Percentiles rank a stretch among this genome's conserved stretches.
Conservation (phyloP, 2,329 filamentous ascomycete genomes). For the Fusarium coffeatum region DNA sequence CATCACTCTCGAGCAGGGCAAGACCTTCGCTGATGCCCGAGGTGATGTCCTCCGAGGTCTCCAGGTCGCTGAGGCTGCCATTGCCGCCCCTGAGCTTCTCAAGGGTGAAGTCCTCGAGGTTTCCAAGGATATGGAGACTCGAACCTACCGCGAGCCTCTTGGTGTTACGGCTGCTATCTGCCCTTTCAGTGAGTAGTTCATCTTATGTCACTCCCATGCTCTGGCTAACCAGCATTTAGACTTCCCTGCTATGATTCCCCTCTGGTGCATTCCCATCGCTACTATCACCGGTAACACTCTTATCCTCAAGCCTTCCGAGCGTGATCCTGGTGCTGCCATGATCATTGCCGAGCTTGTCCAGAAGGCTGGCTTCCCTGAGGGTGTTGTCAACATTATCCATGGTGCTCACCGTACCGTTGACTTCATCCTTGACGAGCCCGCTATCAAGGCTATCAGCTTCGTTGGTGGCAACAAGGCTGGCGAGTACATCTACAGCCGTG, state of each 20-base stretch:
- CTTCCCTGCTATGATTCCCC: slow-evolving; percentile 91
- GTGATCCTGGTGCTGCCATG: slow-evolving; percentile 86
- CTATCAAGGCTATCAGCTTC: slow-evolving; percentile 88
- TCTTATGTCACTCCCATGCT: neutral
- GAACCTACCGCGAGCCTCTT: slow-evolving; percentile 83
- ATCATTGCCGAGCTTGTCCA: slow-evolving; percentile 83
- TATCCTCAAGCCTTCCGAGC: slow-evolving; percentile 87
- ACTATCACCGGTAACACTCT: slow-evolving; percentile 86
- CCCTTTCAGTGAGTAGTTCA: slow-evolving; percentile 77
- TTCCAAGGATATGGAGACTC: slow-evolving; percentile 89
- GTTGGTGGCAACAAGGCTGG: slow-evolving; percentile 89
- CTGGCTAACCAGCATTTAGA: slow-evolving; percentile 60
- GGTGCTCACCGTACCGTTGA: slow-evolving; percentile 84
- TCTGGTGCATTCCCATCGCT: slow-evolving; percentile 91
- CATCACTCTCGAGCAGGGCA: slow-evolving; percentile 89
- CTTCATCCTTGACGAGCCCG: slow-evolving; percentile 86
- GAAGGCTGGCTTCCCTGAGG: slow-evolving; percentile 84
- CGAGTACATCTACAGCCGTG: slow-evolving; percentile 85
- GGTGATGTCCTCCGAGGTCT: slow-evolving; percentile 85
- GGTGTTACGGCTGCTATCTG: slow-evolving; percentile 87
- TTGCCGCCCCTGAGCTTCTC: slow-evolving; percentile 82
- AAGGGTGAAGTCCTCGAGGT: slow-evolving; percentile 88
- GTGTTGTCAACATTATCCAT: slow-evolving; percentile 86
- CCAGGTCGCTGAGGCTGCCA: slow-evolving; percentile 86
- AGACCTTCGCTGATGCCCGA: slow-evolving; percentile 85